A percentile compares a stretch with the other conserved stretches of the same genome.
phyloP scores from a whole-genome alignment of 2,329 filamentous ascomycete genomes.

The Ophiostoma quercus region DNA sequence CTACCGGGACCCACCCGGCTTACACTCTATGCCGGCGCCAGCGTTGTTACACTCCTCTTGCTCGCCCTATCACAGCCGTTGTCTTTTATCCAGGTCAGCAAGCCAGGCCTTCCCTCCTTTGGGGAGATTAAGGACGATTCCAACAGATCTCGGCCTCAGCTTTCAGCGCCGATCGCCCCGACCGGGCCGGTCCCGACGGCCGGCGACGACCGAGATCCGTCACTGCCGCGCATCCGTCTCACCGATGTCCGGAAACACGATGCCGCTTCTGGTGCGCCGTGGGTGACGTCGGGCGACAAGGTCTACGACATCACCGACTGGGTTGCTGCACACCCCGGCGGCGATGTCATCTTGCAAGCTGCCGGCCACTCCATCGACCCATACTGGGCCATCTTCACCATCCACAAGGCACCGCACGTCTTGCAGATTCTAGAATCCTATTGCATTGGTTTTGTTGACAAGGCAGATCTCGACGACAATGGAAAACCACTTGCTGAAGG shows the following conservation, averaged over 20 bases:
- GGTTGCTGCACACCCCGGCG: slow-evolving; percentile 60
- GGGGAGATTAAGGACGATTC: not conserved
- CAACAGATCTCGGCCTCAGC: not conserved
- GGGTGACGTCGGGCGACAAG: slow-evolving; percentile 59
- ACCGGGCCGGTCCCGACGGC: slow-evolving; percentile 8
- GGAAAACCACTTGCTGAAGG: slow-evolving; percentile 44
- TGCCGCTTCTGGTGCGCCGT: slow-evolving; percentile 39
- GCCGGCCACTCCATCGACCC: slow-evolving; percentile 60
- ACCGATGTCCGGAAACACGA: slow-evolving; percentile 29
- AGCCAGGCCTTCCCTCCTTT: not conserved
- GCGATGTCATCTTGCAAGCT: slow-evolving; percentile 61
- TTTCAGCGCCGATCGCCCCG: not conserved
- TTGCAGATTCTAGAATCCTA: slow-evolving; percentile 61
- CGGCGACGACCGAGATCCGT: slow-evolving; percentile 27
- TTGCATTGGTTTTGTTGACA: slow-evolving; percentile 56
- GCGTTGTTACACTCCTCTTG: slow-evolving; percentile 22
- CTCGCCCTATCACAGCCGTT: slow-evolving; percentile 22
- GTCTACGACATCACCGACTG: slow-evolving; percentile 69
- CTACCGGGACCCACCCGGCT: not conserved
- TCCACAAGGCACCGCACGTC: slow-evolving; percentile 61
- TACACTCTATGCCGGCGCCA: slow-evolving; percentile 22
- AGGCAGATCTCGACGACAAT: slow-evolving; percentile 49
- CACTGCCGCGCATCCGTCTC: slow-evolving; percentile 28
- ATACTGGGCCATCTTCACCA: slow-evolving; percentile 66
- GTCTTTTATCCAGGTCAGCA: slow-evolving; percentile 4